A percentile compares a stretch with the other conserved stretches of the same genome.
These are phyloP conservation scores for Phialophora macrospora DNA, from an alignment of 2,329 filamentous ascomycete species.

Conservation along the genomic window DNA sequence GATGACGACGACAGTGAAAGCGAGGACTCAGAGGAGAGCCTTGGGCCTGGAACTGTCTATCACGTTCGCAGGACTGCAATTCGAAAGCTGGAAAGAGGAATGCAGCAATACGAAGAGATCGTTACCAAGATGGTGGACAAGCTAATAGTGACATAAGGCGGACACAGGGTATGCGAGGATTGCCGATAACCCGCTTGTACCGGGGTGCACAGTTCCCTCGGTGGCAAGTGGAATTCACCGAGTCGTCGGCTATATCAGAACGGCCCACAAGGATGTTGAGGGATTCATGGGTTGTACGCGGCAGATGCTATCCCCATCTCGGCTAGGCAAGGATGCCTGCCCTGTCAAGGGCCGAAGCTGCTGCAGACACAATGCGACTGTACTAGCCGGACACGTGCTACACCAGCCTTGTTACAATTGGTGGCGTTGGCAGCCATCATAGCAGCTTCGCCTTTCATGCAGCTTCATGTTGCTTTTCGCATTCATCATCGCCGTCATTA, in stretches of 20 bases:
- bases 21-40: conserved; percentile 56
- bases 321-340: not conserved
- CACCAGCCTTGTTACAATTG: conserved; percentile 7
- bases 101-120: conserved; percentile 67
- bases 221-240: not conserved
- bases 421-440: conserved; percentile 1
- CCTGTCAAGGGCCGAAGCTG: not conserved
- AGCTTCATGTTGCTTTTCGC: not conserved
- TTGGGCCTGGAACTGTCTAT: conserved; percentile 59
- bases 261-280: not conserved
- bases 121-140: conserved; percentile 65
- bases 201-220: not conserved
- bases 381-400: conserved; percentile 10
- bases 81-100: conserved; percentile 62
- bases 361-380: not conserved
- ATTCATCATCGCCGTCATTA: conserved; percentile 4
- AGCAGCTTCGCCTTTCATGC: not conserved
- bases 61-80: conserved; percentile 62
- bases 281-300: not conserved
- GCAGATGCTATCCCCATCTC: conserved; percentile 5
- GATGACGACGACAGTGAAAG: conserved; percentile 49
- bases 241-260: not conserved
- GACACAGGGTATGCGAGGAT: not conserved
- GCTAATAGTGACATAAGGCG: conserved; percentile 41
- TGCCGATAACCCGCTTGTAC: not conserved